A percentile compares a stretch with the other conserved stretches of the same genome.
Evolutionary conservation across 2,329 filamentous ascomycete species (phyloP).

Genomic region (Colletotrichum tanaceti): DNA sequence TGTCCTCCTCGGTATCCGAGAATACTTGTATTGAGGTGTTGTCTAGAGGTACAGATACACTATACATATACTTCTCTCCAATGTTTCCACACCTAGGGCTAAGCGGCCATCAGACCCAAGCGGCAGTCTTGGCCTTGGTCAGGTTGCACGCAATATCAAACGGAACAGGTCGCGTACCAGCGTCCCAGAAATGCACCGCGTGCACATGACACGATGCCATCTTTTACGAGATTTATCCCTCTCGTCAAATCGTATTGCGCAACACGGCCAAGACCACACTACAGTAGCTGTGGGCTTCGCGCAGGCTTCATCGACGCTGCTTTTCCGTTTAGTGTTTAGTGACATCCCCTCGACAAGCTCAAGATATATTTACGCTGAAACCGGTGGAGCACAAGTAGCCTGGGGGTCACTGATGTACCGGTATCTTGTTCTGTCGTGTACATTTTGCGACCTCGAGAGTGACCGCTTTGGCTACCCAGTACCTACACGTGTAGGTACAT

Average conservation of each 20-base stretch:
- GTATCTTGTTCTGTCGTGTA: no score
- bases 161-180: slow-evolving; percentile 13
- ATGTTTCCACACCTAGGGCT: background rate
- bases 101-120: background rate
- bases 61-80: background rate
- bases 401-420: slow-evolving; percentile 11
- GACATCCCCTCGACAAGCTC: background rate
- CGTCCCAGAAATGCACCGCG: slow-evolving; percentile 15
- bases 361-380: slow-evolving; percentile 20
- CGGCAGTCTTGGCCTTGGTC: background rate
- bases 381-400: slow-evolving; percentile 6
- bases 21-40: no score
- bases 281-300: background rate
- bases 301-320: slow-evolving; percentile 17
- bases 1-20: no score
- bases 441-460: no score
- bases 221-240: background rate
- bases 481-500: no score
- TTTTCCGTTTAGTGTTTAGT: slow-evolving; percentile 25
- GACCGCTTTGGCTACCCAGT: no score
- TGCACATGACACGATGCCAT: slow-evolving; percentile 20
- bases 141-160: slow-evolving; percentile 7
- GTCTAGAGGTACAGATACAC: no score
- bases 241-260: slow-evolving; percentile 18
- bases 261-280: slow-evolving; percentile 13